Evolutionary conservation across 176 grass and related monocot species (phyloP), one percentile per base, ranked within the genome.

Genomic region (Juncus inflexus): DNA sequence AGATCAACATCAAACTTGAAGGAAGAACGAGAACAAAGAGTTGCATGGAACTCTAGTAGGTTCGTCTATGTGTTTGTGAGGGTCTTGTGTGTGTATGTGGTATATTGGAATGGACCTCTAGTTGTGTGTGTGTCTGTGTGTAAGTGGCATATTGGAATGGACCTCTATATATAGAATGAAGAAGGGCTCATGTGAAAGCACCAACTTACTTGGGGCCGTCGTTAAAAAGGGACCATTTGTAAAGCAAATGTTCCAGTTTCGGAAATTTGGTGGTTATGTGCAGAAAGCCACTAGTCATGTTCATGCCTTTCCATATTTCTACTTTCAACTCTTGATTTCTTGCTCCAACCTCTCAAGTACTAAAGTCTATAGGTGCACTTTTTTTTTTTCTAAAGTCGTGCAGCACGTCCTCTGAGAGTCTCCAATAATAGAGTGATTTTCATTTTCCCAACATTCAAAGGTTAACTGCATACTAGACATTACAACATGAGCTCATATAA

Each of bases 91-190:
- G 58, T 61, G 58, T 39, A 10, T 38, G 58, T 61, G 58, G 15
- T 35, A 35, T 60, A 35, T 60, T 14, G 8, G 14, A 1, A 38
- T 2, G 7, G 35, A 37, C 10, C 15, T 4, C 3, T 9, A 4
- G 5, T 35, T 61, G 15, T 6, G 12, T 9, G 35, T 35, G 61
- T 3, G 19, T 12, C 3, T 3, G 16, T 66, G 42, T 5, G 13
- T 15, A 66, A 66, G 14, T 42, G 64, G 50, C 50, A 49, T 35
- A 52, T 35, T 66, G 42, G 12, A 64, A 42, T 64, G 62, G 14
- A 47, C 9, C 40, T 50, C 64, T 66, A 66, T 52, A 50, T 66
- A 66, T 66, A 66, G 42, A 66, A 11, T 9, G 12, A 66, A 12
- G 41, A 64, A 8, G 14, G 64, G 15, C 40, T 50, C 63, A 36